A percentile compares a stretch with the other conserved stretches of the same genome.
Conservation (phyloP, 1,284 basidiomycete genomes). For the Limonomyces culmigenus region DNA sequence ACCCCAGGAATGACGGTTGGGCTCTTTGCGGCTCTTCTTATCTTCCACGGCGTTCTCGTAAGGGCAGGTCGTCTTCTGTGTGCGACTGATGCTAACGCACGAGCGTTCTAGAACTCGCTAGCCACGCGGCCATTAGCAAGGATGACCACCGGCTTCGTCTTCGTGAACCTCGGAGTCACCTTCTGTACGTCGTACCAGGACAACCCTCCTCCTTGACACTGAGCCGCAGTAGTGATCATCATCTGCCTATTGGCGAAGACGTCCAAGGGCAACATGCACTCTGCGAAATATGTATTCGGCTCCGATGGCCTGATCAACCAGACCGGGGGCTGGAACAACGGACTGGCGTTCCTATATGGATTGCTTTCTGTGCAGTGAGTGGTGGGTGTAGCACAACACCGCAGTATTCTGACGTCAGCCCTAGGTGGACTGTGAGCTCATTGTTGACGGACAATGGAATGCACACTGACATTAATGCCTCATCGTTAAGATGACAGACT, state of each 20-base stretch:
- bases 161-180: conserved; percentile 72
- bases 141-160: conserved; percentile 71
- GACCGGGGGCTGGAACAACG: conserved; percentile 57
- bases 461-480: no score
- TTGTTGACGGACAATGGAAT: no score
- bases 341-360: conserved; percentile 77
- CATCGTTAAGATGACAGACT: conserved; percentile 48
- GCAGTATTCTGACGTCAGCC: no score
- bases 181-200: conserved; percentile 22
- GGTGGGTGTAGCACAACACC: no score
- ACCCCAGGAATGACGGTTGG: conserved; percentile 58
- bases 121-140: conserved; percentile 67
- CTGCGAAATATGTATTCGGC: conserved; percentile 66
- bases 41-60: conserved; percentile 59
- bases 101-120: conserved; percentile 55
- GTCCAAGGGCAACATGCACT: conserved; percentile 65
- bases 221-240: conserved; percentile 69
- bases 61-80: no score
- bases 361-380: conserved; percentile 87
- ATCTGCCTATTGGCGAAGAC: conserved; percentile 74
- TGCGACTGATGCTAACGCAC: conserved; percentile 1
- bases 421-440: no score
- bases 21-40: conserved; percentile 52
- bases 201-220: conserved; percentile 3
- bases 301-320: conserved; percentile 50